These are phyloP conservation scores for Aristolochia fimbriata DNA, from an alignment of 164 flowering plant species.

Conservation along the genomic window DNA sequence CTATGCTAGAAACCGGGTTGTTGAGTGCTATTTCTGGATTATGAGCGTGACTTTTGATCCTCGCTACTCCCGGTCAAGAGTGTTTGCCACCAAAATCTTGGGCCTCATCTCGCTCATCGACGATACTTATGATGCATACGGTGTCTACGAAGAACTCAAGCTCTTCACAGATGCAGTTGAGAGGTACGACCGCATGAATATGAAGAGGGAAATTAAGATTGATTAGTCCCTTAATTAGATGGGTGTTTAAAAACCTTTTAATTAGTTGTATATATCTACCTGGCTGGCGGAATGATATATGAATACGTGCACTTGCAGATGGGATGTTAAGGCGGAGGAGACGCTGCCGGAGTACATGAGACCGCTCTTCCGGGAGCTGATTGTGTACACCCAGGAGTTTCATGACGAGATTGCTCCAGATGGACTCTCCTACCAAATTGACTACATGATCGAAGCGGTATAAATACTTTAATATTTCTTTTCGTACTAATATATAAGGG, in stretches of 20 bases:
- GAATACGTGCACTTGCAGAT: conserved; percentile 16
- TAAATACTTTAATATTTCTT: too few relatives aligned
- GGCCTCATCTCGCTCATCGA: conserved; percentile 10
- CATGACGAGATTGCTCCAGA: not conserved
- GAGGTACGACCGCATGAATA: conserved; percentile 9
- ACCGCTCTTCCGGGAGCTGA: conserved; percentile 12
- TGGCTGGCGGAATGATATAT: too few relatives aligned
- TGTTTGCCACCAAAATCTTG: conserved; percentile 10
- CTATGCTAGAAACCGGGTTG: conserved; percentile 28
- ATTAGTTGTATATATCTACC: too few relatives aligned
- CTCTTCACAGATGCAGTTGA: conserved; percentile 17
- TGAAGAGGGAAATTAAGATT: too few relatives aligned
- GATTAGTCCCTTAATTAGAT: too few relatives aligned
- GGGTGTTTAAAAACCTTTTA: too few relatives aligned
- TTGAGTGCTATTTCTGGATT: conserved; percentile 34
- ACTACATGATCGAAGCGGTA: not conserved
- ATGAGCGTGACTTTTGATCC: conserved; percentile 20
- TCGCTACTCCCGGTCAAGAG: conserved; percentile 7
- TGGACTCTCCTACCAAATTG: not conserved
- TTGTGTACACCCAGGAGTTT: conserved; percentile 1
- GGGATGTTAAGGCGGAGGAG: conserved; percentile 18
- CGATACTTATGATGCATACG: conserved; percentile 20
- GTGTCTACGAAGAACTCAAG: conserved; percentile 16
- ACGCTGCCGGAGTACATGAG: conserved; percentile 32
- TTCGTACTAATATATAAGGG: too few relatives aligned